Conservation (phyloP, 2,329 filamentous ascomycete species). For the Colletotrichum tamarilloi region DNA sequence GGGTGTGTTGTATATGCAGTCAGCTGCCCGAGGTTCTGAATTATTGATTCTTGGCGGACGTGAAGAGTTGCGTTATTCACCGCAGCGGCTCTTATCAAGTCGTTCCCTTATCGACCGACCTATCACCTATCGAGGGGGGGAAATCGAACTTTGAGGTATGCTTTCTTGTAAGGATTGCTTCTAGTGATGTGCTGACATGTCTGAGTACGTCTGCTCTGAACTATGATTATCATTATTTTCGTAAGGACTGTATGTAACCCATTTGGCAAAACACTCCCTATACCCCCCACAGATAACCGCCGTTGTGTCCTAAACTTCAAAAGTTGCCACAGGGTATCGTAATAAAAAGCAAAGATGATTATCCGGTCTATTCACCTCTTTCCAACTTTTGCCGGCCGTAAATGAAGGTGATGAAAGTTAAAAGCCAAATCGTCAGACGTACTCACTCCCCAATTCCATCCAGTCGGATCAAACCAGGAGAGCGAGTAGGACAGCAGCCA, state of each 20-base stretch:
- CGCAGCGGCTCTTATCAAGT: too few relatives aligned
- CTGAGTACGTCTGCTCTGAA: background rate
- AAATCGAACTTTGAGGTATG: background rate
- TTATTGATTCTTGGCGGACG: background rate
- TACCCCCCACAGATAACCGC: background rate
- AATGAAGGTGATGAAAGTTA: constrained; percentile 32
- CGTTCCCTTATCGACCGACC: background rate
- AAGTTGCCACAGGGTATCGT: constrained; percentile 25
- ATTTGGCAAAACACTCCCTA: constrained; percentile 17
- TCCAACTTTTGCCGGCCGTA: constrained; percentile 21
- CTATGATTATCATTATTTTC: constrained; percentile 8
- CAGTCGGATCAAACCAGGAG: constrained; percentile 37
- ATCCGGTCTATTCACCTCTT: background rate
- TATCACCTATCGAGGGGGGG: background rate
- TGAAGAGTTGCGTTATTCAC: background rate
- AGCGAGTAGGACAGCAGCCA: constrained; percentile 52
- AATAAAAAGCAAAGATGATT: background rate
- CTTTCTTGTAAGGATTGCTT: constrained; percentile 3
- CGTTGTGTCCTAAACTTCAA: background rate
- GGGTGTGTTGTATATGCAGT: background rate
- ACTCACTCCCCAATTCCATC: background rate
- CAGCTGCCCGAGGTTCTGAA: constrained; percentile 6
- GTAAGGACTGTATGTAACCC: constrained; percentile 23
- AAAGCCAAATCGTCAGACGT: background rate
- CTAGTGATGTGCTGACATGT: background rate